Conservation (phyloP, 1,284 basidiomycete species). For the Trametes polyzona region DNA sequence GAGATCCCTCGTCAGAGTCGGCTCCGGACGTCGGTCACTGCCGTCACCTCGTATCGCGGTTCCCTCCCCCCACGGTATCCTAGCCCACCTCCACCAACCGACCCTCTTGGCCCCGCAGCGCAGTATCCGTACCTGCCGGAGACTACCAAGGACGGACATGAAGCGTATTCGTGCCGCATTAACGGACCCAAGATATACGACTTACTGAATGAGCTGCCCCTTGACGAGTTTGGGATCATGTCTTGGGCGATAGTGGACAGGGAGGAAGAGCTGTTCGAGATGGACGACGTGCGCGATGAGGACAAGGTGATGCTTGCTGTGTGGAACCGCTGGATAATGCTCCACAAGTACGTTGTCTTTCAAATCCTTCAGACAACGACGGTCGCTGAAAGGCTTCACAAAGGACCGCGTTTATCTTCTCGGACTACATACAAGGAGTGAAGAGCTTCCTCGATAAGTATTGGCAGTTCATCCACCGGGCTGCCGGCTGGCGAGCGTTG, state of each 20-base stretch:
- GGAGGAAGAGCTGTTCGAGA: slow-evolving; percentile 74
- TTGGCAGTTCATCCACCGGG: slow-evolving; percentile 64
- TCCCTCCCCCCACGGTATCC: slow-evolving; percentile 38
- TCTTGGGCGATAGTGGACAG: slow-evolving; percentile 67
- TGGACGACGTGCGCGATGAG: slow-evolving; percentile 68
- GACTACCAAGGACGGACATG: slow-evolving; percentile 47
- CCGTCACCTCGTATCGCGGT: slow-evolving; percentile 15
- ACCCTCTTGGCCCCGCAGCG: slow-evolving; percentile 56
- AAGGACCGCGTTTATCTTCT: slow-evolving; percentile 56
- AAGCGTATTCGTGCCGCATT: slow-evolving; percentile 58
- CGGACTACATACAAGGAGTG: slow-evolving; percentile 52
- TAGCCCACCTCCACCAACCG: slow-evolving; percentile 45
- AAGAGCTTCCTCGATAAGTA: slow-evolving; percentile 60
- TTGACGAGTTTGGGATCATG: slow-evolving; percentile 64
- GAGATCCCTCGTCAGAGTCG: background rate
- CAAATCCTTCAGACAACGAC: background rate
- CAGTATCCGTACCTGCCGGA: slow-evolving; percentile 57
- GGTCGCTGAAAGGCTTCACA: too few species aligned
- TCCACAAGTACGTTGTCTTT: slow-evolving; percentile 53
- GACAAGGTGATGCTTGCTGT: slow-evolving; percentile 77
- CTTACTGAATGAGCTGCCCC: slow-evolving; percentile 57
- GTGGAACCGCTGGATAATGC: slow-evolving; percentile 74
- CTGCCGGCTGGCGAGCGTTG: slow-evolving; percentile 69
- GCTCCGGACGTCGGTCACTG: background rate
- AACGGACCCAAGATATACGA: slow-evolving; percentile 68